These are phyloP conservation scores for Aquilaria yunnanensis DNA, from an alignment of 345 rosid genomes.

Conservation along the genomic window DNA sequence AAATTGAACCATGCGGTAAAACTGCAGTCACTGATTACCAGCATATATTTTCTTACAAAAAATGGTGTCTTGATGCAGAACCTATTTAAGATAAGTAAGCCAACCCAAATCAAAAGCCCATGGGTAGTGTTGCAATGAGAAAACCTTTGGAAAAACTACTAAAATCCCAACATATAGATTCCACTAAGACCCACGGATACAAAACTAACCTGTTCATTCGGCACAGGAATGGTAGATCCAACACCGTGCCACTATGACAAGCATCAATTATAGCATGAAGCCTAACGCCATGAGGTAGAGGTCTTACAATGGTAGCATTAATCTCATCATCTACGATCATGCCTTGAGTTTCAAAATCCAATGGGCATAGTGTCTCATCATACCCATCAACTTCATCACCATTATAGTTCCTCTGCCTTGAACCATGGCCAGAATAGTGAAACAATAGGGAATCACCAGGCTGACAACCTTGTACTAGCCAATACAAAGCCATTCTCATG, in stretches of 20 bases:
- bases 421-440: slow-evolving; percentile 88
- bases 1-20: too few relatives aligned
- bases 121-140: too few relatives aligned
- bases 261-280: slow-evolving; percentile 81
- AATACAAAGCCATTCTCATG: slow-evolving; percentile 78
- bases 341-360: slow-evolving; percentile 93
- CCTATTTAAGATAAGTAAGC: too few relatives aligned
- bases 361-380: slow-evolving; percentile 84
- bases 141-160: too few relatives aligned
- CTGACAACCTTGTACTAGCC: slow-evolving; percentile 89
- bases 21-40: too few relatives aligned
- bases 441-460: slow-evolving; percentile 87
- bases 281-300: slow-evolving; percentile 69
- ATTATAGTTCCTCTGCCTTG: slow-evolving; percentile 58
- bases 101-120: too few relatives aligned
- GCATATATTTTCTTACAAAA: too few relatives aligned
- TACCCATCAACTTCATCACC: slow-evolving; percentile 91
- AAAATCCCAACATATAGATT: too few relatives aligned
- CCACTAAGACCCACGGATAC: too few relatives aligned
- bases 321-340: slow-evolving; percentile 93
- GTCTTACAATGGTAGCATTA: slow-evolving; percentile 63
- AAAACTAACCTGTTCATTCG: slow-evolving; percentile 62
- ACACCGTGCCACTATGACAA: slow-evolving; percentile 86
- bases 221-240: slow-evolving; percentile 79
- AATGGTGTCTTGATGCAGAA: too few relatives aligned